A percentile compares a stretch with the other conserved stretches of the same genome.
phyloP scores from a whole-genome alignment of 2,329 filamentous ascomycete species.

The Lasiodiplodia sp. region DNA sequence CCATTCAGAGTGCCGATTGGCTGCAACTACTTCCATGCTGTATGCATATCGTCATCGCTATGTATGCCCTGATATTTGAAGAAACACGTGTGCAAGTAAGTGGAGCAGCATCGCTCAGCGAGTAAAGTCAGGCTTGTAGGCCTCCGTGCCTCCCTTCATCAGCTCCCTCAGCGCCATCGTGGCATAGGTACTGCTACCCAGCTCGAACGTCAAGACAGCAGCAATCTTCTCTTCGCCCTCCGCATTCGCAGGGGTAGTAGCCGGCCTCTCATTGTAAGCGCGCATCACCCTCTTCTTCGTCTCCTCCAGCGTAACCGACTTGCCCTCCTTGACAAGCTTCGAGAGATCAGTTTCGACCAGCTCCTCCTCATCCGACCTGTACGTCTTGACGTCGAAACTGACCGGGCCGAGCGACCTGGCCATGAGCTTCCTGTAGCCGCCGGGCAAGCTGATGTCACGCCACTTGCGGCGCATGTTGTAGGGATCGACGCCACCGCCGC shows the following conservation, averaged over 20 bases:
- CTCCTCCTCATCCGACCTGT: slow-evolving; percentile 67
- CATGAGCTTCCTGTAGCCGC: slow-evolving; percentile 86
- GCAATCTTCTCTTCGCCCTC: slow-evolving; percentile 62
- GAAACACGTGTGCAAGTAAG: background rate
- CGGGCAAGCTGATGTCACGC: slow-evolving; percentile 87
- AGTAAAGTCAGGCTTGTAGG: slow-evolving; percentile 66
- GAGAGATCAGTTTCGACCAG: slow-evolving; percentile 90
- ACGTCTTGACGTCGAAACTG: slow-evolving; percentile 68
- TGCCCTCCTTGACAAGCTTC: slow-evolving; percentile 58
- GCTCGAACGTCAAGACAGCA: slow-evolving; percentile 74
- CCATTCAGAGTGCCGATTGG: background rate
- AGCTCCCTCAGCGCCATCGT: slow-evolving; percentile 83
- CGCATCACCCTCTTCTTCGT: slow-evolving; percentile 21
- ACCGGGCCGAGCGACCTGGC: slow-evolving; percentile 71
- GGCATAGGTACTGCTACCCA: slow-evolving; percentile 82
- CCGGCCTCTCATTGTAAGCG: slow-evolving; percentile 12
- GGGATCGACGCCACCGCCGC: slow-evolving; percentile 81
- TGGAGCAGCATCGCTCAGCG: background rate
- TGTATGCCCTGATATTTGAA: background rate
- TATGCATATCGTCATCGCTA: background rate
- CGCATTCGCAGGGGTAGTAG: slow-evolving; percentile 14
- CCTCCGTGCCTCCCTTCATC: slow-evolving; percentile 71
- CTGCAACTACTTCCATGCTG: background rate
- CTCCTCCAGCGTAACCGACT: slow-evolving; percentile 37
- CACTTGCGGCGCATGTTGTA: slow-evolving; percentile 85